Percentiles rank a stretch among this genome's conserved stretches.
Evolutionary conservation across 768 basidiomycete species (phyloP).

Genomic region (Boletus rubroflammeus): DNA sequence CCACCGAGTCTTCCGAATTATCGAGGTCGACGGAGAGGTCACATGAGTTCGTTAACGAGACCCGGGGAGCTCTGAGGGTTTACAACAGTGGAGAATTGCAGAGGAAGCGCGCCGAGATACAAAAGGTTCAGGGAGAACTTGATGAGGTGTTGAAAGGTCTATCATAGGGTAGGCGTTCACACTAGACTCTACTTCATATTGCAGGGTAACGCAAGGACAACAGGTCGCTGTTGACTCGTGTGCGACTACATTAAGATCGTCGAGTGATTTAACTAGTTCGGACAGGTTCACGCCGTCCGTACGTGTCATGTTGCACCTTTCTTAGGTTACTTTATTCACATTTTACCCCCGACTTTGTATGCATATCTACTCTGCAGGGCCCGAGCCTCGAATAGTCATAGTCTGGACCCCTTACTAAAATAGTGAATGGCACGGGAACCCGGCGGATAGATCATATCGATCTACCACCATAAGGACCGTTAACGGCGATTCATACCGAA

Average conservation of each 20-base stretch:
- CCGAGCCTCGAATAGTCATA: neutral
- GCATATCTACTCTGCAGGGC: neutral
- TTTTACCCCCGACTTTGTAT: neutral
- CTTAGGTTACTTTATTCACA: neutral
- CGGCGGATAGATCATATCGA: conserved; percentile 20
- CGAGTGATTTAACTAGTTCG: neutral
- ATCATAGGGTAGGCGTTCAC: conserved; percentile 20
- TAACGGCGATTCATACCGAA: conserved; percentile 8
- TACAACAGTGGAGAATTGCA: conserved; percentile 45
- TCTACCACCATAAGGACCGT: conserved; percentile 2
- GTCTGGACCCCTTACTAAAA: conserved; percentile 1
- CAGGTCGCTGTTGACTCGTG: neutral
- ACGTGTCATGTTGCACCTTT: neutral
- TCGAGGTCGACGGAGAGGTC: conserved; percentile 39
- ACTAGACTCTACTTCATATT: neutral
- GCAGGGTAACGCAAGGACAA: neutral
- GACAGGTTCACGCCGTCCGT: neutral
- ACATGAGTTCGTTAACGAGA: conserved; percentile 54
- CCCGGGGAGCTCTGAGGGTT: conserved; percentile 52
- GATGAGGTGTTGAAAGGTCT: conserved; percentile 47
- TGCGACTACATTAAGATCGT: neutral
- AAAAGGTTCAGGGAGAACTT: conserved; percentile 49
- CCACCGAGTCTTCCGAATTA: conserved; percentile 10
- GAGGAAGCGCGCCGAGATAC: conserved; percentile 50
- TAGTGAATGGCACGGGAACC: conserved; percentile 1